Evolutionary conservation across 805 yeast species (phyloP).

Genomic region (Saccharomycopsis vini): DNA sequence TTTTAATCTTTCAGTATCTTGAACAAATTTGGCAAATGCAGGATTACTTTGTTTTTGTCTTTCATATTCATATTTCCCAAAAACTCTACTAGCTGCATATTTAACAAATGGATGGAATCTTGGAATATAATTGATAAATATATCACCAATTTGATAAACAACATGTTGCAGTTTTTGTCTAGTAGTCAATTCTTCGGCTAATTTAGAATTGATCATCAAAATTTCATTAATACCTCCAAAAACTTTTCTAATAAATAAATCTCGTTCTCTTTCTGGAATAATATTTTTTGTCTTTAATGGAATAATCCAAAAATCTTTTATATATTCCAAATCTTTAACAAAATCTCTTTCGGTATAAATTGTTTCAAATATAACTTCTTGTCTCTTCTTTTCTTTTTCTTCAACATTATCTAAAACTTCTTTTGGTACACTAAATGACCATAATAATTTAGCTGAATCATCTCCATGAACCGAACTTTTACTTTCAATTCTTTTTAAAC

Average conservation of each 20-base stretch:
- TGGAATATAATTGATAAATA: constrained; percentile 74
- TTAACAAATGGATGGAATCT: constrained; percentile 86
- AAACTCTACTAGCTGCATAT: constrained; percentile 90
- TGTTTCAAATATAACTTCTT: constrained; percentile 90
- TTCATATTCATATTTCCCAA: constrained; percentile 92
- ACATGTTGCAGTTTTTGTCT: constrained; percentile 83
- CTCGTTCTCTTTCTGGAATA: constrained; percentile 82
- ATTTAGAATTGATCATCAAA: constrained; percentile 68
- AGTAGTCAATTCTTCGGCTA: constrained; percentile 82
- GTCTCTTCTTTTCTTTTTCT: constrained; percentile 82
- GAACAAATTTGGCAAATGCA: constrained; percentile 86
- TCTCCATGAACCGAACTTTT: constrained; percentile 63
- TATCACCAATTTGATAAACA: constrained; percentile 79
- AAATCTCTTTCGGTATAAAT: constrained; percentile 91
- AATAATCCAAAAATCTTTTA: constrained; percentile 88
- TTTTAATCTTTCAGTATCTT: constrained; percentile 76
- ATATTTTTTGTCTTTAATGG: constrained; percentile 81
- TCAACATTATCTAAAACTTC: constrained; percentile 69
- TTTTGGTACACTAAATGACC: constrained; percentile 89
- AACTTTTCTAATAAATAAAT: constrained; percentile 83
- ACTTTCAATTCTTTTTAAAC: constrained; percentile 66
- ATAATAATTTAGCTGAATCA: constrained; percentile 72
- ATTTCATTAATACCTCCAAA: constrained; percentile 86
- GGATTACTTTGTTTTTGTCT: constrained; percentile 87
- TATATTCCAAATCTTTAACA: constrained; percentile 86